Percentiles rank a stretch among this genome's conserved stretches.
These are phyloP conservation scores for Brassica balearica DNA, from an alignment of 441 rosid genomes.

Conservation along the genomic window DNA sequence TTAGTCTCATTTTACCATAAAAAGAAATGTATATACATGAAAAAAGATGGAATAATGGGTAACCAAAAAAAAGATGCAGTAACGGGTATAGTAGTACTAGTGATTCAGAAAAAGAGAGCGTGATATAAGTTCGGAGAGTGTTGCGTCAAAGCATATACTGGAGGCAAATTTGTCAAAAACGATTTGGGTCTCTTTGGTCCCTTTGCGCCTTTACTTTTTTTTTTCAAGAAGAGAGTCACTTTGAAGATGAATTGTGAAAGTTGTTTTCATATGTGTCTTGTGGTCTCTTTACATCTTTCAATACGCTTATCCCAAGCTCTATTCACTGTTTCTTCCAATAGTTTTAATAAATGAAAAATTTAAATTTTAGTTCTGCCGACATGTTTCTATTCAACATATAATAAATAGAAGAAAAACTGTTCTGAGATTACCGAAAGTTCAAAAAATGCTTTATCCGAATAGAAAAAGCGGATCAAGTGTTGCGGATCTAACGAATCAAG, in stretches of 20 bases:
- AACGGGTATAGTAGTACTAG: slow-evolving; percentile 3
- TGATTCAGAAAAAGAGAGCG: slow-evolving; percentile 9
- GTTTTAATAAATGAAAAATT: not conserved
- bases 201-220: slow-evolving; percentile 18
- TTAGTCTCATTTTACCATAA: slow-evolving; percentile 4
- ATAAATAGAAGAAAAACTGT: not conserved
- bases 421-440: not conserved
- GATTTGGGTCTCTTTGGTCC: slow-evolving; percentile 24
- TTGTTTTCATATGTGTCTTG: slow-evolving; percentile 14
- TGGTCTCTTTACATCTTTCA: slow-evolving; percentile 27
- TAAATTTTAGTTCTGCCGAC: slow-evolving; percentile 20
- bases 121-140: slow-evolving; percentile 35
- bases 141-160: slow-evolving; percentile 34
- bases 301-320: slow-evolving; percentile 3
- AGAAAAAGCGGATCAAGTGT: too few relatives aligned
- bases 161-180: slow-evolving; percentile 21
- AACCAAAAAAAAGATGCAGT: not conserved
- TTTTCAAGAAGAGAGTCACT: not conserved
- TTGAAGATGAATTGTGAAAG: slow-evolving; percentile 28
- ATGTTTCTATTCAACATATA: not conserved
- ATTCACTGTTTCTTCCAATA: slow-evolving; percentile 28
- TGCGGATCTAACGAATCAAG: too few relatives aligned
- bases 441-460: not conserved
- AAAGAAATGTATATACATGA: not conserved
- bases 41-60: slow-evolving; percentile 10